Evolutionary conservation across 495 filamentous ascomycete genomes (phyloP), one percentile per base, ranked within the genome.

Genomic region (Diplogelasinospora grovesii): DNA sequence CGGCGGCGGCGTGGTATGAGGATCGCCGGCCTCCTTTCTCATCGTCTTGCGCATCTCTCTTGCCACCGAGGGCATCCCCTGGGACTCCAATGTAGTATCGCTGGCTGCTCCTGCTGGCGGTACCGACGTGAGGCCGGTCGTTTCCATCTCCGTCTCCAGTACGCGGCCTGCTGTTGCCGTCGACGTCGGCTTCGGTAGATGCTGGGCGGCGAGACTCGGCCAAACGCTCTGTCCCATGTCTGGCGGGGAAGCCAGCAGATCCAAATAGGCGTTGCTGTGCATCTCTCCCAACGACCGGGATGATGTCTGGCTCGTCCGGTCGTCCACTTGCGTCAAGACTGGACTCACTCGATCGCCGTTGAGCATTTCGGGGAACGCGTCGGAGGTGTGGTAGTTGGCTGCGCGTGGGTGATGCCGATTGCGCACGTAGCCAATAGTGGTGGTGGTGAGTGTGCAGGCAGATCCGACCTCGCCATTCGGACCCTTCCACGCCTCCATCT

Each of bases 361-460:
- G 4, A 13, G 49, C 22, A 26, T 33, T 40, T 36, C 48, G 50
- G 23, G 28, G 28, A 14, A 49, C 38, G 23, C 45, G 47, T 22
- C 48, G 52, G n/a, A 57, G 30, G 25, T 35, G 33, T 26, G 39
- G 53, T 23, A 23, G 30, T n/a, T n/a, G n/a, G n/a, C n/a, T n/a
- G 22, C 7, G 33, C 28, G 32, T 21, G 23, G 25, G 14, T 2
- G 52, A 38, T 24, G 33, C 18, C 4, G 52, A 49, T 28, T 49
- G 49, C 10, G 45, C 41, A 23, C 63, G 66, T 22, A 73, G 49
- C 72, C 70, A 75, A 60, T 74, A 75, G 57, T 75, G 72, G 48
- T 75, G 71, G 43, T 75, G 70, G 41, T 75, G 72, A 49, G 65
- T 74, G 53, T 74, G 72, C 33, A 73, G 46, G 52, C 69, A 71